Conservation (phyloP, 2,329 filamentous ascomycete genomes). For the Sporothrix brasiliensis region DNA sequence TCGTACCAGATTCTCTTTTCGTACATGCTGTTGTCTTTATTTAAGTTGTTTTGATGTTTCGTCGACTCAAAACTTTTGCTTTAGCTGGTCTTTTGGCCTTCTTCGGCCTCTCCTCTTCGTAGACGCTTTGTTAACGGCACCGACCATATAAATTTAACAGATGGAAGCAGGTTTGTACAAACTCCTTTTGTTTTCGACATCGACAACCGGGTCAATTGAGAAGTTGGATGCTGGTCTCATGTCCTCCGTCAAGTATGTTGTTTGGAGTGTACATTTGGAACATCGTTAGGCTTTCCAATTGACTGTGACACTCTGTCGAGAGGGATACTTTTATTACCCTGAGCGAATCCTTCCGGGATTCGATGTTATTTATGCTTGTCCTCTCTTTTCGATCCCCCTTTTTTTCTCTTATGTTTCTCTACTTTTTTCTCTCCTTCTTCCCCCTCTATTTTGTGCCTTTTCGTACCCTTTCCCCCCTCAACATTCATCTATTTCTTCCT, state of each 20-base stretch:
- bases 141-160: not conserved
- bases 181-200: not conserved
- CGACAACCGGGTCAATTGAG: too few relatives aligned
- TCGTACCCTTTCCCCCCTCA: not conserved
- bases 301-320: not conserved
- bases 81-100: not conserved
- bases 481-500: not conserved
- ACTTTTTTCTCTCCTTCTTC: not conserved
- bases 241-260: too few relatives aligned
- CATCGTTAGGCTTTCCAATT: too few relatives aligned
- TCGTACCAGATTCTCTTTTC: not conserved
- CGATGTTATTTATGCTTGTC: conserved; percentile 16
- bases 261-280: too few relatives aligned
- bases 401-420: not conserved
- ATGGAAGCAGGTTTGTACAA: not conserved
- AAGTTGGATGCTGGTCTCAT: not conserved
- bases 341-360: not conserved
- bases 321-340: not conserved
- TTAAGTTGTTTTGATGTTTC: not conserved
- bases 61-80: not conserved
- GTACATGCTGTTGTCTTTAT: not conserved
- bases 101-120: not conserved
- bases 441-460: not conserved
- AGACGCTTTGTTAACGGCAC: not conserved
- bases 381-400: not conserved